Evolutionary conservation across 129 eudicot genomes (phyloP).

Genomic region (Helichrysum umbraculigerum): DNA sequence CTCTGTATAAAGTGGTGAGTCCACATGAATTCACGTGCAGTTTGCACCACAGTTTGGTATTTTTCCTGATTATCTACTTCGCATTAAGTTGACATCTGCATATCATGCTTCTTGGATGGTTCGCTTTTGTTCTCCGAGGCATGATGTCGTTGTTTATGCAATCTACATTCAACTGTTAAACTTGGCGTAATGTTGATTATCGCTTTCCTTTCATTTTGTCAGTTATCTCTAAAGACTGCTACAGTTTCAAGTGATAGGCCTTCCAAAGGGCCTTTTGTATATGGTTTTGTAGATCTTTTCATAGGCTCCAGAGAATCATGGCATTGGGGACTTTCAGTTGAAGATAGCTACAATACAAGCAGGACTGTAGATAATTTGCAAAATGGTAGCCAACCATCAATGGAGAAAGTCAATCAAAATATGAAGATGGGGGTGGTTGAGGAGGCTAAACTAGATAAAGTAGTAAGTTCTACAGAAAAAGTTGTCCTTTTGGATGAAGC

Average conservation of each 20-base stretch:
- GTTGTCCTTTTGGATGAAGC: conserved; percentile 62
- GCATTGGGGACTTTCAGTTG: conserved; percentile 74
- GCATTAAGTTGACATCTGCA: background rate
- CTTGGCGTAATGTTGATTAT: conserved; percentile 6
- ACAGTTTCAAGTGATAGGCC: conserved; percentile 42
- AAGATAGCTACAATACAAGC: conserved; percentile 45
- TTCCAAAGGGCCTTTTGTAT: conserved; percentile 68
- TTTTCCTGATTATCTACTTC: background rate
- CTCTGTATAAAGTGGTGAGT: background rate
- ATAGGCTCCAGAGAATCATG: conserved; percentile 91
- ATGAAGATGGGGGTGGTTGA: conserved; percentile 39
- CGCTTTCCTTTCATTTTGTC: conserved; percentile 7
- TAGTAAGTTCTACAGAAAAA: conserved; percentile 26
- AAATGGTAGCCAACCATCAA: conserved; percentile 26
- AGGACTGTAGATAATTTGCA: conserved; percentile 29
- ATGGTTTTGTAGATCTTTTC: conserved; percentile 82
- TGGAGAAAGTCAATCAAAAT: conserved; percentile 45
- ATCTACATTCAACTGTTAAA: background rate
- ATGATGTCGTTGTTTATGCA: background rate
- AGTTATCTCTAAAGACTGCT: conserved; percentile 40
- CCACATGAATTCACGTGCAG: background rate
- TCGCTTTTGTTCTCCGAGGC: background rate
- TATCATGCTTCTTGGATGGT: conserved; percentile 10
- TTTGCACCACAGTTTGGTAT: background rate
- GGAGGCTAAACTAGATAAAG: conserved; percentile 36